Evolutionary conservation across 2,329 filamentous ascomycete genomes (phyloP).

Genomic region (Fusarium sp.): DNA sequence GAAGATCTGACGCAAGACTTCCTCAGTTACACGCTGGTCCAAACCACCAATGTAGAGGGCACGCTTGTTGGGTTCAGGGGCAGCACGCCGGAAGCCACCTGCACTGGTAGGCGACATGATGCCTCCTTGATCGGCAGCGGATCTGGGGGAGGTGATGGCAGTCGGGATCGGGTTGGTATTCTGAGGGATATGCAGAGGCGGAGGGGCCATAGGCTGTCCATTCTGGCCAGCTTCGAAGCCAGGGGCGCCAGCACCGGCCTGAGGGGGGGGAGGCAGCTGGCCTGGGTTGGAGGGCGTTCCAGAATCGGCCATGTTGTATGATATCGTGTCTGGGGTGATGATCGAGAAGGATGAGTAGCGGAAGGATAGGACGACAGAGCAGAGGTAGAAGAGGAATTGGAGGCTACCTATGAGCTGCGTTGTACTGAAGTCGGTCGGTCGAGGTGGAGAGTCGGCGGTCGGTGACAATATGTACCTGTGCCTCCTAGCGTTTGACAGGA

Average conservation of each 20-base stretch:
- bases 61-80: slow-evolving; percentile 98
- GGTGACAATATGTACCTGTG: slow-evolving; percentile 41
- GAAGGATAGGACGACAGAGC: slow-evolving; percentile 29
- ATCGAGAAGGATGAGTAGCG: slow-evolving; percentile 29
- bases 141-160: slow-evolving; percentile 88
- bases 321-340: slow-evolving; percentile 26
- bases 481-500: slow-evolving; percentile 43
- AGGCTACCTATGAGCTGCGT: slow-evolving; percentile 45
- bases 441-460: slow-evolving; percentile 45
- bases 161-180: slow-evolving; percentile 97
- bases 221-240: slow-evolving; percentile 81
- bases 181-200: slow-evolving; percentile 91
- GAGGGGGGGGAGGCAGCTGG: slow-evolving; percentile 76
- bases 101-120: slow-evolving; percentile 88
- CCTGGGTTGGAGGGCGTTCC: slow-evolving; percentile 69
- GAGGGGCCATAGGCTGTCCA: slow-evolving; percentile 84
- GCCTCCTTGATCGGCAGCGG: slow-evolving; percentile 68
- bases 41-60: slow-evolving; percentile 95
- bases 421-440: slow-evolving; percentile 40
- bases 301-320: slow-evolving; percentile 78
- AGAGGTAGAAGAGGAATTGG: slow-evolving; percentile 32
- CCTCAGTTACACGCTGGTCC: slow-evolving; percentile 94
- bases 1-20: slow-evolving; percentile 96
- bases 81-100: slow-evolving; percentile 86
- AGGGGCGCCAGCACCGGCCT: slow-evolving; percentile 75